Conservation (phyloP, 345 rosid species). For the Gossypium mustelinum region DNA sequence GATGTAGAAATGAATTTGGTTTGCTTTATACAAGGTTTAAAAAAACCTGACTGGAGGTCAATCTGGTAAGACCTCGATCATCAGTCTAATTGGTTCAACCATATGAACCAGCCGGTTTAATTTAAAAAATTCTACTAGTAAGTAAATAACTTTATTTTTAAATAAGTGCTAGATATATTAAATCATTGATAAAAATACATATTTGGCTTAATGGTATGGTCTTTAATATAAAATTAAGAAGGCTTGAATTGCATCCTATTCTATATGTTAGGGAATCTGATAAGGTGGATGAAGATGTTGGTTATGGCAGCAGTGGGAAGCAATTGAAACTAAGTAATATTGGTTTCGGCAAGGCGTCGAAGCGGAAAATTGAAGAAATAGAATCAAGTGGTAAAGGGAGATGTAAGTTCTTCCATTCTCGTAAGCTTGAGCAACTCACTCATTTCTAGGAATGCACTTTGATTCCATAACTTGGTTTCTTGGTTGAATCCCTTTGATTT, state of each 20-base stretch:
- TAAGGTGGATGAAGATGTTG: constrained; percentile 51
- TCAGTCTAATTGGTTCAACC: no score
- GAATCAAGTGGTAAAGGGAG: constrained; percentile 89
- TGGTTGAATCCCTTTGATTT: constrained; percentile 4
- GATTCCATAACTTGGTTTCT: neutral
- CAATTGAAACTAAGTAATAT: constrained; percentile 67
- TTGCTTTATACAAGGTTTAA: neutral
- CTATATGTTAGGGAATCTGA: constrained; percentile 59
- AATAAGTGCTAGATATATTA: neutral
- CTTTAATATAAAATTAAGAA: neutral
- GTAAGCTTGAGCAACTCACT: constrained; percentile 69
- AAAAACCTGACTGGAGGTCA: no score
- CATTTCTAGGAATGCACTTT: constrained; percentile 41
- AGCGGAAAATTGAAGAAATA: constrained; percentile 57
- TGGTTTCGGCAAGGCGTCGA: constrained; percentile 44
- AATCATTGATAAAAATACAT: neutral
- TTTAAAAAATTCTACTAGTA: no score
- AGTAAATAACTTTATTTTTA: no score
- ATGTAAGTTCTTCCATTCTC: constrained; percentile 76
- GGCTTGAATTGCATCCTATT: neutral
- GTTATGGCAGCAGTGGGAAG: constrained; percentile 41
- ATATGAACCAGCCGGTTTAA: no score
- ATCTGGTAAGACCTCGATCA: no score
- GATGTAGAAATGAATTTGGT: neutral
- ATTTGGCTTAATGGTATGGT: neutral